Conservation (phyloP, 2,329 filamentous ascomycete species). For the Penicillium sp. region DNA sequence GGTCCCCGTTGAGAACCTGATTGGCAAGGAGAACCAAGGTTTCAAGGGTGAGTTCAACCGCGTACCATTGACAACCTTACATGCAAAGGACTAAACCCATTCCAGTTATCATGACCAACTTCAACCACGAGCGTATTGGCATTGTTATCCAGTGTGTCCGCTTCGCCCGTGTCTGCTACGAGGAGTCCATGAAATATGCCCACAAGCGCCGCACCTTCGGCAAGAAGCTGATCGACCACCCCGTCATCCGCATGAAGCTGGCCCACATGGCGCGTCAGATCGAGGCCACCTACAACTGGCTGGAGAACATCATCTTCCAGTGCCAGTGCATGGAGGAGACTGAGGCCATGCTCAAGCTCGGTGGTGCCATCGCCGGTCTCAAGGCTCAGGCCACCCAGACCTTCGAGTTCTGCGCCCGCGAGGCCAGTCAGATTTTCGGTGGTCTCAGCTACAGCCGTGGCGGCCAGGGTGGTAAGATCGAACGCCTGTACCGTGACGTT, state of each 20-base stretch:
- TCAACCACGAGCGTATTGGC: slow-evolving; percentile 98
- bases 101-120: slow-evolving; percentile 95
- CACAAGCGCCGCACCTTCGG: slow-evolving; percentile 97
- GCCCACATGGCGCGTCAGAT: slow-evolving; percentile 98
- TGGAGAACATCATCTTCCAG: slow-evolving; percentile 93
- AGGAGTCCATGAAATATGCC: slow-evolving; percentile 94
- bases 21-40: slow-evolving; percentile 97
- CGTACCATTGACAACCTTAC: background rate
- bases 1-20: slow-evolving; percentile 97
- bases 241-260: slow-evolving; percentile 95
- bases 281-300: slow-evolving; percentile 95
- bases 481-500: slow-evolving; percentile 92
- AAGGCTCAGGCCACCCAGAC: slow-evolving; percentile 94
- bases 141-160: slow-evolving; percentile 97
- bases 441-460: slow-evolving; percentile 89
- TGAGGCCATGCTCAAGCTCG: slow-evolving; percentile 93
- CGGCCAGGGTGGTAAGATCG: slow-evolving; percentile 92
- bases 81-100: background rate
- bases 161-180: slow-evolving; percentile 95
- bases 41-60: slow-evolving; percentile 67
- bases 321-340: slow-evolving; percentile 90
- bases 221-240: slow-evolving; percentile 94
- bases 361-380: slow-evolving; percentile 87
- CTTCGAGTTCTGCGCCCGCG: slow-evolving; percentile 96
- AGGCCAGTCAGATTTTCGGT: slow-evolving; percentile 97